Evolutionary conservation across 805 yeast genomes (phyloP).

Genomic region (Pichia paraexigua): DNA sequence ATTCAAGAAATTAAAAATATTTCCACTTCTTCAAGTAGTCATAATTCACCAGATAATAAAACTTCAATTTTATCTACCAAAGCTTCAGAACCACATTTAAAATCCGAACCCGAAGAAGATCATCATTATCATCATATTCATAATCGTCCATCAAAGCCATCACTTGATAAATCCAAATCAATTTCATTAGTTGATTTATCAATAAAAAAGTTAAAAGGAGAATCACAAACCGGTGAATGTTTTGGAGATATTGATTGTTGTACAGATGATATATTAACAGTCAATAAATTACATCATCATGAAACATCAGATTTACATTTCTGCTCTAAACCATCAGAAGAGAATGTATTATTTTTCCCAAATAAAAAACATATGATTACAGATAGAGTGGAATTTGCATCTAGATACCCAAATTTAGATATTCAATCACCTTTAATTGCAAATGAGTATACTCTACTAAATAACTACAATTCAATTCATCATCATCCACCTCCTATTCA

Average conservation of each 20-base stretch:
- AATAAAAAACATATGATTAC: conserved; percentile 21
- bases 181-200: conserved; percentile 25
- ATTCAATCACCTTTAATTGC: conserved; percentile 26
- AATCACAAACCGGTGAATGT: conserved; percentile 25
- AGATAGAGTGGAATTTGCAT: conserved; percentile 18
- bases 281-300: conserved; percentile 18
- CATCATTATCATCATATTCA: background rate
- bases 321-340: conserved; percentile 28
- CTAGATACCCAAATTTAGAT: conserved; percentile 25
- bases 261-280: conserved; percentile 18
- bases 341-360: conserved; percentile 26
- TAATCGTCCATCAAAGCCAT: background rate
- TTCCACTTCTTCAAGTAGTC: background rate
- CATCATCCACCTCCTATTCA: background rate
- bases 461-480: background rate
- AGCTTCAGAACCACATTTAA: background rate
- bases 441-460: background rate
- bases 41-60: background rate
- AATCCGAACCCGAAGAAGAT: background rate
- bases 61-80: background rate
- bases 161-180: conserved; percentile 1
- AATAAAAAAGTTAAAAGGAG: conserved; percentile 23
- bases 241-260: conserved; percentile 26
- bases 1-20: background rate
- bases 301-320: conserved; percentile 22